Evolutionary conservation across 139 green algal species (phyloP).

Genomic region (Chlorella sorokiniana): DNA sequence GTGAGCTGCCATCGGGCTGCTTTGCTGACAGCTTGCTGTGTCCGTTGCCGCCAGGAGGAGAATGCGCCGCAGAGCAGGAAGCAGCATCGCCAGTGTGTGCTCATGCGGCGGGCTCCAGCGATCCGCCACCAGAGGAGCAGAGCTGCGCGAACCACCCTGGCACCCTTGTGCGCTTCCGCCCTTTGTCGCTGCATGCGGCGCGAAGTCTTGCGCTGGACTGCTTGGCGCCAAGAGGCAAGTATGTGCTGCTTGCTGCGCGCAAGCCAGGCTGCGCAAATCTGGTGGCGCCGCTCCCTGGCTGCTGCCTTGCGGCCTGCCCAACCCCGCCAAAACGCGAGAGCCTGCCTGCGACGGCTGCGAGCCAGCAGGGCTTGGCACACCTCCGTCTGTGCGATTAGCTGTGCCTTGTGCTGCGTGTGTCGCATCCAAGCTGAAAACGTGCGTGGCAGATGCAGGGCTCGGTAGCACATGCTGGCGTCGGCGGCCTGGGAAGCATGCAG

Average conservation of each 20-base stretch:
- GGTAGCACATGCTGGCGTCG: constrained; percentile 4
- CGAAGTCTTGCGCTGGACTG: background rate
- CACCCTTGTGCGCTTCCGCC: background rate
- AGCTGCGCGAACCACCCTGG: background rate
- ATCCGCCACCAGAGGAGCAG: background rate
- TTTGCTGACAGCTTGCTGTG: background rate
- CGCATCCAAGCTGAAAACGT: background rate
- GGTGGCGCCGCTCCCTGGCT: background rate
- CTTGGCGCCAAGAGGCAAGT: background rate
- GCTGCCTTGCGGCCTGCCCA: background rate
- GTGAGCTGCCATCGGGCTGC: background rate
- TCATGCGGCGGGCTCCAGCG: background rate
- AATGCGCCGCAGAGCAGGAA: background rate
- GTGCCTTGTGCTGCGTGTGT: background rate
- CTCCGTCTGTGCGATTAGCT: background rate
- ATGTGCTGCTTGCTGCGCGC: background rate
- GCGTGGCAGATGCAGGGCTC: constrained; percentile 25
- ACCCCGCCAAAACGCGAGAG: background rate
- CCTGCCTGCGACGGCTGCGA: background rate
- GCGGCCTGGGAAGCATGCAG: background rate
- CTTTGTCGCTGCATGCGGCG: background rate
- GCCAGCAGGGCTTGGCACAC: background rate
- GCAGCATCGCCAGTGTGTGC: background rate
- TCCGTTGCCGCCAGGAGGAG: background rate
- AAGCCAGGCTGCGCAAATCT: background rate